Evolutionary conservation across 495 filamentous ascomycete genomes (phyloP), one percentile per base, ranked within the genome.

Genomic region (Tuber brumale): DNA sequence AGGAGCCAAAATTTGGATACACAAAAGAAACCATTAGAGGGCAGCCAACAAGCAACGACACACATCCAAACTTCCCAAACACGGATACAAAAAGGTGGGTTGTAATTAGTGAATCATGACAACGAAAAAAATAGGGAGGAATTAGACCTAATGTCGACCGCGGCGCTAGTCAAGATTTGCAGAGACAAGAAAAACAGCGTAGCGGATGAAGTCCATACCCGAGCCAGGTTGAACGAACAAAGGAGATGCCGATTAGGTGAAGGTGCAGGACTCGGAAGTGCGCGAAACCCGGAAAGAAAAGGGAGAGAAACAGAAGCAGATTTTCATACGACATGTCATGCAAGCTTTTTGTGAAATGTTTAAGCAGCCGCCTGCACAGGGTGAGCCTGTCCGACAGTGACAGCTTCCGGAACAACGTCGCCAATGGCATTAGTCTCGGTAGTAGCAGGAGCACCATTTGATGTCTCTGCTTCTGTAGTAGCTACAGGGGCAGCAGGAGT

Each of bases 331-430:
- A 57, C 76, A 79, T 79, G 75, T 79, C 77, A 41, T 73, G 46
- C 69, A 37, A 76, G 69, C 39, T 21, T 75, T 61, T 45, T 70
- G 37, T 21, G 27, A 21, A 75, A 70, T 19, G 70, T 79, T 83
- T 86, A 88, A 72, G 85, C 85, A 70, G 86, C 82, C 35, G 86
- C 82, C 75, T 85, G 78, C 72, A 86, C 85, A 73, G 84, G 74
- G 45, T 83, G 79, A 37, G 85, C 80, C 46, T 79, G 78, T 70
- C 79, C 84, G 73, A 83, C 81, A 66, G 72, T 69, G 71, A 85
- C 83, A 23, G 83, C 79, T 57, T 85, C 84, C 0, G 81, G 80
- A 73, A 81, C 82, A 57, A 85, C 84, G 74, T 86, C 85, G 70
- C 83, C 84, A 75, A 85, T 84, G 51, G 72, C 42, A 71, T 41